Evolutionary conservation across 257 asterid species (phyloP).

Genomic region (Solanum bukasovii): DNA sequence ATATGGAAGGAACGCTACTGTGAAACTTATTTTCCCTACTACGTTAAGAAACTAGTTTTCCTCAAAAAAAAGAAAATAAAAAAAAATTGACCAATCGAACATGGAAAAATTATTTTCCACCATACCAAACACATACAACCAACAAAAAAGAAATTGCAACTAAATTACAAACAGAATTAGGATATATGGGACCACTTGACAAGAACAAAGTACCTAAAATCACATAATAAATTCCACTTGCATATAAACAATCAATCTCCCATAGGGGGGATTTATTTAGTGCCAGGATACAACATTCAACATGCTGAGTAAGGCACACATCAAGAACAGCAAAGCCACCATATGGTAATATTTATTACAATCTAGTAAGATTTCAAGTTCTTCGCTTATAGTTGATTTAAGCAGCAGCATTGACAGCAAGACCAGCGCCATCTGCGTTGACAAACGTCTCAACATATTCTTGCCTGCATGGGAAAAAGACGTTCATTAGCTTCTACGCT

Average conservation of each 20-base stretch:
- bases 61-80: not conserved
- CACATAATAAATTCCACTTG: not conserved
- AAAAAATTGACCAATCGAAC: not conserved
- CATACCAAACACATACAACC: not conserved
- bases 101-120: not conserved
- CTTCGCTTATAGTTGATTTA: not conserved
- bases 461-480: slow-evolving; percentile 35
- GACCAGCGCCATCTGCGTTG: slow-evolving; percentile 22
- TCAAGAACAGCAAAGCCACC: not conserved
- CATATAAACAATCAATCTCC: not conserved
- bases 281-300: not conserved
- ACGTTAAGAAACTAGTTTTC: not conserved
- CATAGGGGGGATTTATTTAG: not conserved
- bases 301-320: not conserved
- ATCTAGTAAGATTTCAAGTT: not conserved
- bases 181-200: not conserved
- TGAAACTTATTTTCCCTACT: not conserved
- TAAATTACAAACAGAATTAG: not conserved
- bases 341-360: not conserved
- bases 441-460: slow-evolving; percentile 47
- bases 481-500: not conserved
- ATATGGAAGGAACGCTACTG: not conserved
- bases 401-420: slow-evolving; percentile 56
- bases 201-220: not conserved
- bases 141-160: not conserved